Evolutionary conservation across 2,329 filamentous ascomycete genomes (phyloP).

Genomic region (Penicillium glabrum): DNA sequence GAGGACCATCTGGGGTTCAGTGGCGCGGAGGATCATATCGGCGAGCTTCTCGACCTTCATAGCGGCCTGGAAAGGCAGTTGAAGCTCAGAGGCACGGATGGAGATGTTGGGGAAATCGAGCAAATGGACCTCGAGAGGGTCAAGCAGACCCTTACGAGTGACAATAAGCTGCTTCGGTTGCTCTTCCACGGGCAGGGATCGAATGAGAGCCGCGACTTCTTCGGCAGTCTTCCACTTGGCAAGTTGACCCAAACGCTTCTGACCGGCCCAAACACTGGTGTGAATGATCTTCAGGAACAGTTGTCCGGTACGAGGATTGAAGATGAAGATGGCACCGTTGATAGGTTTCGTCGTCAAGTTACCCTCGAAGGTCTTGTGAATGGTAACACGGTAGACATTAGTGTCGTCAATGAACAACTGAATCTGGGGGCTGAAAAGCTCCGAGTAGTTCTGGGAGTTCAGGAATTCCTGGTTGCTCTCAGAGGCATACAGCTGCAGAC

Average conservation of each 20-base stretch:
- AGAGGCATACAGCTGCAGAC: conserved; percentile 94
- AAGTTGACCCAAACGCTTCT: conserved; percentile 96
- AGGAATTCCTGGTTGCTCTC: conserved; percentile 99
- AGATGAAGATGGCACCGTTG: conserved; percentile 99
- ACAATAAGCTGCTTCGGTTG: conserved; percentile 99
- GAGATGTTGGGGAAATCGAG: conserved; percentile 99
- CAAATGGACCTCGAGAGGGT: conserved; percentile 94
- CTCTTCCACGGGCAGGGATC: conserved; percentile 93
- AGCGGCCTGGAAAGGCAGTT: conserved; percentile 96
- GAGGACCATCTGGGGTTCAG: conserved; percentile 98
- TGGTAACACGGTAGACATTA: conserved; percentile 98
- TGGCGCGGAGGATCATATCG: conserved; percentile 97
- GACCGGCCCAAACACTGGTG: conserved; percentile 97
- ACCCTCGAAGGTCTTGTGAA: conserved; percentile 99
- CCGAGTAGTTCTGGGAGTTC: conserved; percentile 99
- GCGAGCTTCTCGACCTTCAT: conserved; percentile 99
- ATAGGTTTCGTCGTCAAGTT: conserved; percentile 99
- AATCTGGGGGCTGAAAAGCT: conserved; percentile 98
- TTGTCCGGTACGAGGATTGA: conserved; percentile 97
- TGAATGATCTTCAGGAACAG: conserved; percentile 99
- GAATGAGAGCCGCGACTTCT: conserved; percentile 96
- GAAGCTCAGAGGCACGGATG: conserved; percentile 93
- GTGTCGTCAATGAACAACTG: conserved; percentile 99
- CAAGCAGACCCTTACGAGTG: conserved; percentile 91
- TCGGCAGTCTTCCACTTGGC: conserved; percentile 99